Evolutionary conservation across 2,329 filamentous ascomycete genomes (phyloP).

Genomic region (Celoporthe dispersa): DNA sequence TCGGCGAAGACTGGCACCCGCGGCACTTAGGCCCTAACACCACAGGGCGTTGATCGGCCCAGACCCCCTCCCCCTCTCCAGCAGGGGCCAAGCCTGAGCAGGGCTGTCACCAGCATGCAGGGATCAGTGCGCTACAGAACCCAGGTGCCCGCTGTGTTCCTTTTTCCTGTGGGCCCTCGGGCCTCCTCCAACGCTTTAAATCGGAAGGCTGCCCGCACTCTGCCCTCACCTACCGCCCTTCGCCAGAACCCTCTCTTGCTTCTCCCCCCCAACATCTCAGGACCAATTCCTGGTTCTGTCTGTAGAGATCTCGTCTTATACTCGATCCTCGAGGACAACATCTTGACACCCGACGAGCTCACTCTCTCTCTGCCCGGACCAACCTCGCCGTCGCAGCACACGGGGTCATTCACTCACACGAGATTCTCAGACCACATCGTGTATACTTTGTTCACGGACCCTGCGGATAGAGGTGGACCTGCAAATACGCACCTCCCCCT

Average conservation of each 20-base stretch:
- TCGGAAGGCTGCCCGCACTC: conserved; percentile 11
- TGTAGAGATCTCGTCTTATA: neutral
- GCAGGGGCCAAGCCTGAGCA: neutral
- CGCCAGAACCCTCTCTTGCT: conserved; percentile 6
- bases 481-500: neutral
- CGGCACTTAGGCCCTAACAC: neutral
- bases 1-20: conserved; percentile 2
- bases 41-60: neutral
- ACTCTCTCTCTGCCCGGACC: neutral
- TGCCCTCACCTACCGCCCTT: too few species aligned
- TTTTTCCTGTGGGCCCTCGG: conserved; percentile 6
- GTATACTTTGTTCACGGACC: neutral
- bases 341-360: neutral
- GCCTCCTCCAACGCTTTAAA: conserved; percentile 14
- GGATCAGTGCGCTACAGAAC: neutral
- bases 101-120: conserved; percentile 2
- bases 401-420: neutral
- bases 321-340: neutral
- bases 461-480: neutral
- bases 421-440: neutral
- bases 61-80: neutral
- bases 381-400: neutral
- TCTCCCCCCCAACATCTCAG: neutral
- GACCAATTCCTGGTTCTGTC: neutral
- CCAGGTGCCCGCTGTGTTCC: neutral